Evolutionary conservation across 2,329 filamentous ascomycete genomes (phyloP).

Genomic region (Simplicillium aogashimaense): DNA sequence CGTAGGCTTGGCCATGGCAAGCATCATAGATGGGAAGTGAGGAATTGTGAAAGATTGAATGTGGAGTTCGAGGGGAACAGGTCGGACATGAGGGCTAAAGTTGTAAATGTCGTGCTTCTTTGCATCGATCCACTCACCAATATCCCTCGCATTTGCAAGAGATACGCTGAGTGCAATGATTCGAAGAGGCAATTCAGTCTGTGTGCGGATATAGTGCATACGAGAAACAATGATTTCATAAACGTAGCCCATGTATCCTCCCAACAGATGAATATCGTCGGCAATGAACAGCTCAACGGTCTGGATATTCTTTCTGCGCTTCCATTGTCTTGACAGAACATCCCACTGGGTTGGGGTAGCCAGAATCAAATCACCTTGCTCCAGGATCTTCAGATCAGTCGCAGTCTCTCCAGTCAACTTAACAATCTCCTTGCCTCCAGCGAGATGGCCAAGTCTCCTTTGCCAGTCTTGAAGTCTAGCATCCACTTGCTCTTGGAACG

Average conservation of each 20-base stretch:
- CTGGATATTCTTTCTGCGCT: conserved; percentile 90
- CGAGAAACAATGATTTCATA: conserved; percentile 97
- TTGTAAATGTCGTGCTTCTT: conserved; percentile 99
- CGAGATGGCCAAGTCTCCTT: conserved; percentile 59
- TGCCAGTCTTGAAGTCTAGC: conserved; percentile 76
- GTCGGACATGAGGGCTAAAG: conserved; percentile 86
- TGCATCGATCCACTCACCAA: conserved; percentile 96
- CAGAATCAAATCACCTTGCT: conserved; percentile 78
- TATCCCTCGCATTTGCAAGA: conserved; percentile 81
- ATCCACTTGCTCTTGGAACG: conserved; percentile 89
- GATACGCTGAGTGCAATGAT: conserved; percentile 88
- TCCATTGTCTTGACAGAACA: conserved; percentile 90
- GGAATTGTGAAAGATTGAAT: conserved; percentile 93
- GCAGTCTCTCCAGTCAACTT: conserved; percentile 92
- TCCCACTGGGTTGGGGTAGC: conserved; percentile 96
- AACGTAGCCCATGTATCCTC: conserved; percentile 74
- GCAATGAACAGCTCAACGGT: conserved; percentile 85
- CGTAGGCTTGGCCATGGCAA: conserved; percentile 93
- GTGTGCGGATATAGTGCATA: conserved; percentile 90
- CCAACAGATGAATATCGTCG: conserved; percentile 89
- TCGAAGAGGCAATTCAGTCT: conserved; percentile 74
- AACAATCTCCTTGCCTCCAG: conserved; percentile 79
- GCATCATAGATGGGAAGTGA: conserved; percentile 95
- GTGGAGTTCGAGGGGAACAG: conserved; percentile 83
- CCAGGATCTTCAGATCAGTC: conserved; percentile 79